Conservation (phyloP, 2,329 filamentous ascomycete genomes). For the Clonostachys chloroleuca region DNA sequence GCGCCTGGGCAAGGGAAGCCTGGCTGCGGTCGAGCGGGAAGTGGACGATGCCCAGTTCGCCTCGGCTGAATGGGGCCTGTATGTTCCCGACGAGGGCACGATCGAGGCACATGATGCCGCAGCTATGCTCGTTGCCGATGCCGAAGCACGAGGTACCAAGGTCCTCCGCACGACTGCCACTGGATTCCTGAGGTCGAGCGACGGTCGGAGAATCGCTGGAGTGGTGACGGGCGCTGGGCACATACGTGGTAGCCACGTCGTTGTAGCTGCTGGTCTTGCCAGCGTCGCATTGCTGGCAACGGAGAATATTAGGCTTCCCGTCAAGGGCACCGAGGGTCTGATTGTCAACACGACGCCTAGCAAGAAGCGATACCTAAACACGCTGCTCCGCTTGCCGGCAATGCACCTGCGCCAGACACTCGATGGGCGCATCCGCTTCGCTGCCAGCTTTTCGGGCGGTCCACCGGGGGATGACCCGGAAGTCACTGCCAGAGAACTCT, state of each 20-base stretch:
- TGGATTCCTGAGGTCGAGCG: slow-evolving; percentile 8
- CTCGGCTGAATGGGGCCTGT: slow-evolving; percentile 14
- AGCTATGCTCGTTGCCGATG: slow-evolving; percentile 9
- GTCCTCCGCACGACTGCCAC: slow-evolving; percentile 7
- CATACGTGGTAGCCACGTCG: slow-evolving; percentile 16
- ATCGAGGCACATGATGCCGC: slow-evolving; percentile 19
- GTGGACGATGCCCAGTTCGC: slow-evolving; percentile 4
- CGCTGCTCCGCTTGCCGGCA: slow-evolving; percentile 11
- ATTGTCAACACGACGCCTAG: slow-evolving; percentile 18
- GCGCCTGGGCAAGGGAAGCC: slow-evolving; percentile 9
- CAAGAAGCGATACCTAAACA: slow-evolving; percentile 8
- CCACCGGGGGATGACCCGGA: slow-evolving; percentile 4
- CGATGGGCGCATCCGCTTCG: slow-evolving; percentile 15
- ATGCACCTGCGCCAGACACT: slow-evolving; percentile 20
- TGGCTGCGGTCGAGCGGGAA: slow-evolving; percentile 10
- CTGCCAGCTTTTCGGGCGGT: slow-evolving; percentile 9
- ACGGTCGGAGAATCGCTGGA: slow-evolving; percentile 4
- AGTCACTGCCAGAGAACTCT: too few relatives aligned
- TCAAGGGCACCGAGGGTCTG: slow-evolving; percentile 13
- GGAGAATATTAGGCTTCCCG: slow-evolving; percentile 13
- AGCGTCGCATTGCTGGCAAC: slow-evolving; percentile 15
- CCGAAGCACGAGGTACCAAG: slow-evolving; percentile 7
- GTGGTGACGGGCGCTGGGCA: slow-evolving; percentile 7
- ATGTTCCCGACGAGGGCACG: slow-evolving; percentile 13
- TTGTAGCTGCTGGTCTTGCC: slow-evolving; percentile 19